A percentile compares a stretch with the other conserved stretches of the same genome.
Evolutionary conservation across 2,329 filamentous ascomycete genomes (phyloP).

Genomic region (Mycogone perniciosa): DNA sequence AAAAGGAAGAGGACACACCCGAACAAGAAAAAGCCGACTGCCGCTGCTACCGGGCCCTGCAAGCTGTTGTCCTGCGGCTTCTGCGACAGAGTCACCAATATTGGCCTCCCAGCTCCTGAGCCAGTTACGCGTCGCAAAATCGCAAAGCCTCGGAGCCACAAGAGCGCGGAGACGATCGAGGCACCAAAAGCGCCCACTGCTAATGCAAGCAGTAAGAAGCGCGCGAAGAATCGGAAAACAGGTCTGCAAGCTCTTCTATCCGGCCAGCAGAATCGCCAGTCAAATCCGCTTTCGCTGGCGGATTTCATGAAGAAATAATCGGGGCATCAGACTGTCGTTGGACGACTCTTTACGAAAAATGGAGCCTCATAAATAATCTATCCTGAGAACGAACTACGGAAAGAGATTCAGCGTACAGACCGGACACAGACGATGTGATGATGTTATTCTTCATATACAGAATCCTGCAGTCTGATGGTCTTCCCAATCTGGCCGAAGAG

Average conservation of each 20-base stretch:
- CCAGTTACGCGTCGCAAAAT: slow-evolving; percentile 18
- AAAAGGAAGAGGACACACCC: background rate
- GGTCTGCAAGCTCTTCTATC: slow-evolving; percentile 60
- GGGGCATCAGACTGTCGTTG: background rate
- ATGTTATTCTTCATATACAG: too few relatives aligned
- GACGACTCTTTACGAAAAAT: too few relatives aligned
- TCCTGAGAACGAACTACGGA: too few relatives aligned
- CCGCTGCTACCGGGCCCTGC: slow-evolving; percentile 10
- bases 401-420: too few relatives aligned
- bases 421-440: too few relatives aligned
- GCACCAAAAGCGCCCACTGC: slow-evolving; percentile 29
- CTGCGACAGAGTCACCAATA: slow-evolving; percentile 38
- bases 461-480: background rate
- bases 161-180: background rate
- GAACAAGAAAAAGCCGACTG: background rate
- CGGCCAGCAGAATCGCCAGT: slow-evolving; percentile 40
- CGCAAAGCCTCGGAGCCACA: slow-evolving; percentile 1
- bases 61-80: slow-evolving; percentile 35
- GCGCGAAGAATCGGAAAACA: slow-evolving; percentile 58
- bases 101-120: slow-evolving; percentile 35
- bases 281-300: slow-evolving; percentile 44
- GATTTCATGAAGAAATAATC: slow-evolving; percentile 44
- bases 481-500: background rate
- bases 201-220: slow-evolving; percentile 58
- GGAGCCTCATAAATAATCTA: too few relatives aligned